Evolutionary conservation across 495 filamentous ascomycete species (phyloP).

Genomic region (Trichoderma asperelloides): DNA sequence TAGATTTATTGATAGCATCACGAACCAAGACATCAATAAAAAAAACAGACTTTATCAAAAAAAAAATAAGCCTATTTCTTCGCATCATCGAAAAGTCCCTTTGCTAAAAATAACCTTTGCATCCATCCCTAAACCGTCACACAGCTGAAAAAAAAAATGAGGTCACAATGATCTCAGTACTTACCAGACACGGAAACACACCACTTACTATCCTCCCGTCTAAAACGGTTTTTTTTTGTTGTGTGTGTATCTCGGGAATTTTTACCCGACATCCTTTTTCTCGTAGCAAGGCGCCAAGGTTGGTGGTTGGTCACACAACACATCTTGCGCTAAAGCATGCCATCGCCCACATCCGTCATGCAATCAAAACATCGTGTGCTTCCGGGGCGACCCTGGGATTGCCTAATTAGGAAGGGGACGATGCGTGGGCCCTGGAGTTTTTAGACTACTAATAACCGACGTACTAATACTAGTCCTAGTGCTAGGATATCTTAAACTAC

Average conservation of each 20-base stretch:
- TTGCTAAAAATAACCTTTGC: neutral
- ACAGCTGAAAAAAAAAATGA: neutral
- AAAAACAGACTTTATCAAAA: neutral
- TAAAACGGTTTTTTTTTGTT: neutral
- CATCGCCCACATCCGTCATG: neutral
- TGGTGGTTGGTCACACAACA: neutral
- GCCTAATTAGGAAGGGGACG: slow-evolving; percentile 1
- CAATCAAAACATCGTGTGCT: neutral
- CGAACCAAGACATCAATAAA: neutral
- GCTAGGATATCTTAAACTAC: no score
- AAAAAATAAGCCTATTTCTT: neutral
- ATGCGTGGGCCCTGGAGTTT: neutral
- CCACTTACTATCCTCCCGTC: neutral
- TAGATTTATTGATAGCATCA: slow-evolving; percentile 1
- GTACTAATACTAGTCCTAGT: neutral
- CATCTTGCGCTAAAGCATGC: neutral
- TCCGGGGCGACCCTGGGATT: neutral
- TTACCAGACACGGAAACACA: neutral
- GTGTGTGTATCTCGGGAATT: no score
- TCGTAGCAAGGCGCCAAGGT: no score
- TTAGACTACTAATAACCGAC: neutral
- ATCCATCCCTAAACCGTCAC: neutral
- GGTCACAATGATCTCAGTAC: neutral
- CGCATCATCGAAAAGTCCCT: no score
- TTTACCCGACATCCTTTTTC: neutral